A percentile compares a stretch with the other conserved stretches of the same genome.
Conservation (phyloP, 1,284 basidiomycete species). For the Apiotrichum akiyoshidainum region DNA sequence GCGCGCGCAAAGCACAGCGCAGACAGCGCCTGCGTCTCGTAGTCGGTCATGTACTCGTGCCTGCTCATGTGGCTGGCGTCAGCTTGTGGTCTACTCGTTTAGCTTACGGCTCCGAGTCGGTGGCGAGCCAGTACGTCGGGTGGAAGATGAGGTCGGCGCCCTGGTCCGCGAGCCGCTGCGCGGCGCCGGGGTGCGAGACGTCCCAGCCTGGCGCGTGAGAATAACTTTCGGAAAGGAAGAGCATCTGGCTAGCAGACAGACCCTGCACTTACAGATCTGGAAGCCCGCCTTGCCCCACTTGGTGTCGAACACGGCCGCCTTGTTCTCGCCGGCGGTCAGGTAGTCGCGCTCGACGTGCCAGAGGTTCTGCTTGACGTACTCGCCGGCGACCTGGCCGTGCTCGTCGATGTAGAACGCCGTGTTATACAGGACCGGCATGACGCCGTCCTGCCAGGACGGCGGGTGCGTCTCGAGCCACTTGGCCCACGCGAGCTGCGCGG, state of each 20-base stretch:
- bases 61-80: neutral
- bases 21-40: slow-evolving; percentile 35
- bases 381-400: slow-evolving; percentile 29
- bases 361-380: slow-evolving; percentile 48
- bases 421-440: slow-evolving; percentile 26
- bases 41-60: slow-evolving; percentile 26
- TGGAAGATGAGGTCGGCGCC: slow-evolving; percentile 47
- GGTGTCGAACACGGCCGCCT: slow-evolving; percentile 42
- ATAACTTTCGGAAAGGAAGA: no score
- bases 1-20: slow-evolving; percentile 37
- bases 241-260: no score
- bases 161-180: slow-evolving; percentile 36
- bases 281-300: slow-evolving; percentile 47
- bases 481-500: slow-evolving; percentile 27
- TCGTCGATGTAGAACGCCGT: slow-evolving; percentile 48
- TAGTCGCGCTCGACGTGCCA: slow-evolving; percentile 51
- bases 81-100: neutral
- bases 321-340: slow-evolving; percentile 37
- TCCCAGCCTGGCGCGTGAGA: slow-evolving; percentile 43
- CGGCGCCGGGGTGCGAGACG: slow-evolving; percentile 42
- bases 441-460: slow-evolving; percentile 1
- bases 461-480: slow-evolving; percentile 30
- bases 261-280: slow-evolving; percentile 40
- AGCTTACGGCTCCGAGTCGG: slow-evolving; percentile 48
- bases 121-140: slow-evolving; percentile 49